Evolutionary conservation across 371 early-diverging fungal genomes (phyloP).

Genomic region (Mucor piriformis): DNA sequence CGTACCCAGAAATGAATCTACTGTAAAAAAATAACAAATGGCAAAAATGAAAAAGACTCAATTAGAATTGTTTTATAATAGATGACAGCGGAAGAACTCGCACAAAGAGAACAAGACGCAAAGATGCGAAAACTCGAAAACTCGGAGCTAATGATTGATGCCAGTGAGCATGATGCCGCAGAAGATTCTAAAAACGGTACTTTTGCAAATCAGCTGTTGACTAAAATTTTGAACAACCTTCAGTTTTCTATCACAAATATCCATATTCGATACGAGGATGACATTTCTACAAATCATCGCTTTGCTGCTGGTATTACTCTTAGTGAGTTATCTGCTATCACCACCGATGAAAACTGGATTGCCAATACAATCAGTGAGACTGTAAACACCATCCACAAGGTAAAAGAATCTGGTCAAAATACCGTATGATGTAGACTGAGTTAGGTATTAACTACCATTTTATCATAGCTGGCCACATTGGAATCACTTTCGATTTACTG

Average conservation of each 20-base stretch:
- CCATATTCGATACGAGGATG: slow-evolving; percentile 95
- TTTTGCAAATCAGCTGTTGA: slow-evolving; percentile 81
- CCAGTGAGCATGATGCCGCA: slow-evolving; percentile 28
- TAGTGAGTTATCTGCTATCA: slow-evolving; percentile 88
- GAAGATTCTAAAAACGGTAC: slow-evolving; percentile 77
- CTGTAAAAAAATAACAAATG: slow-evolving; percentile 40
- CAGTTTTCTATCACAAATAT: slow-evolving; percentile 95
- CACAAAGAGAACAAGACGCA: slow-evolving; percentile 74
- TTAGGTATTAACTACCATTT: not conserved
- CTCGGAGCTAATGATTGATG: slow-evolving; percentile 64
- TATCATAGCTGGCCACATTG: slow-evolving; percentile 67
- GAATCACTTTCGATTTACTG: slow-evolving; percentile 88
- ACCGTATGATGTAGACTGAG: not conserved
- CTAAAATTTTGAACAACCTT: slow-evolving; percentile 94
- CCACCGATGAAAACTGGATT: slow-evolving; percentile 91
- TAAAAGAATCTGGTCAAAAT: slow-evolving; percentile 11
- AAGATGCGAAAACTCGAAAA: slow-evolving; percentile 87
- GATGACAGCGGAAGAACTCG: slow-evolving; percentile 83
- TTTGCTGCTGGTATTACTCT: slow-evolving; percentile 94
- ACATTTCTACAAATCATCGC: slow-evolving; percentile 71
- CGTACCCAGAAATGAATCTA: slow-evolving; percentile 77
- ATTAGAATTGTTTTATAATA: slow-evolving; percentile 8
- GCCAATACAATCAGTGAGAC: slow-evolving; percentile 80
- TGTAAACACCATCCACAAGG: slow-evolving; percentile 82
- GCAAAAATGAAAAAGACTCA: not conserved